These are phyloP conservation scores for Vitis hybrid DNA, from an alignment of 177 flowering plant genomes.

Conservation along the genomic window DNA sequence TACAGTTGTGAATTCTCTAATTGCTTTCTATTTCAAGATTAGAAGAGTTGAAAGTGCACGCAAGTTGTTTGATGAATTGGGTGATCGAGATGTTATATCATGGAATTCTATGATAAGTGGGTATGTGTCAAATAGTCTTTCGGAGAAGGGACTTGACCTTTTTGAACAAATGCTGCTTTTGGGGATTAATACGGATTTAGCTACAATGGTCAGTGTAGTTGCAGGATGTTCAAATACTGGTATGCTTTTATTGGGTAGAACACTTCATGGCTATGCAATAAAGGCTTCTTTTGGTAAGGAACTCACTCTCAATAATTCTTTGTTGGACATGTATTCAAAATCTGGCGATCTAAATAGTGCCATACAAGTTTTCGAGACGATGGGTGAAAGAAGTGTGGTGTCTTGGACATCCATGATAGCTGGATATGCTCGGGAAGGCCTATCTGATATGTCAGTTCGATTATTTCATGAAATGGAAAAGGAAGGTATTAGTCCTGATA, in stretches of 20 bases:
- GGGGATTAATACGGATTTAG: conserved; percentile 38
- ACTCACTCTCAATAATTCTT: conserved; percentile 32
- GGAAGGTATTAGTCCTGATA: conserved; percentile 45
- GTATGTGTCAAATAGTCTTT: conserved; percentile 34
- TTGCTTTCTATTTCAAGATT: conserved; percentile 46
- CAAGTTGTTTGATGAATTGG: conserved; percentile 56
- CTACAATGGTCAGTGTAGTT: conserved; percentile 47
- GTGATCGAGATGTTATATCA: conserved; percentile 54
- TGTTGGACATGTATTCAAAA: conserved; percentile 63
- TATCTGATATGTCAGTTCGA: conserved; percentile 36
- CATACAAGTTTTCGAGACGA: conserved; percentile 34
- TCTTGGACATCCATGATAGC: conserved; percentile 65
- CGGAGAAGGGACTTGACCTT: conserved; percentile 31
- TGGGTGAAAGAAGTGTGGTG: conserved; percentile 43
- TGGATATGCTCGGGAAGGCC: conserved; percentile 48
- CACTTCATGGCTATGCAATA: conserved; percentile 43
- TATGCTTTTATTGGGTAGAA: conserved; percentile 27
- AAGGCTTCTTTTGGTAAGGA: conserved; percentile 28
- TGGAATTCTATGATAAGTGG: conserved; percentile 74
- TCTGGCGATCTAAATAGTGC: conserved; percentile 44
- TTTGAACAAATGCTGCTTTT: conserved; percentile 36
- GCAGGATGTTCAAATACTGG: conserved; percentile 45
- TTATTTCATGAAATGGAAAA: conserved; percentile 45
- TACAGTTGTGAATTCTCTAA: conserved; percentile 49
- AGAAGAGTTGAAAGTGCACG: conserved; percentile 36